phyloP scores from a whole-genome alignment of 1,139 yeast genomes.

The Suhomyces bribrorum region DNA sequence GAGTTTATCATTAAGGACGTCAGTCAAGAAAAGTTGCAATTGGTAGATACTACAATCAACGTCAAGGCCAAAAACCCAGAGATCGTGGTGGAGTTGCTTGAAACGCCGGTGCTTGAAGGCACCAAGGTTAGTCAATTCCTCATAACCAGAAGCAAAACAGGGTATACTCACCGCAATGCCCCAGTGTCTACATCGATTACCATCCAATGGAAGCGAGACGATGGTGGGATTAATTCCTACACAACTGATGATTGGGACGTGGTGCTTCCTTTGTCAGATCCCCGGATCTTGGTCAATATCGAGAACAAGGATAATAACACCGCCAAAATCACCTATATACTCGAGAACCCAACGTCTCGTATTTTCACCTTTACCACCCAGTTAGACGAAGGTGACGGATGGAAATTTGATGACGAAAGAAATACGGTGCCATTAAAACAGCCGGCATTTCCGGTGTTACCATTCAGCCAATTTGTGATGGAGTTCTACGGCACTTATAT shows the following conservation, averaged over 20 bases:
- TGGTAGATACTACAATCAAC: slow-evolving; percentile 23
- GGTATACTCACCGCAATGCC: slow-evolving; percentile 44
- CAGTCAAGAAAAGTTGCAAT: slow-evolving; percentile 19
- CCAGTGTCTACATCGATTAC: slow-evolving; percentile 27
- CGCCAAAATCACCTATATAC: slow-evolving; percentile 45
- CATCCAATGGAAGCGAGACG: slow-evolving; percentile 38
- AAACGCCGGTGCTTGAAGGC: slow-evolving; percentile 1
- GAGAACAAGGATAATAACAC: slow-evolving; percentile 18
- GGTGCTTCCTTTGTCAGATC: slow-evolving; percentile 65
- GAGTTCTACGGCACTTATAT: slow-evolving; percentile 34
- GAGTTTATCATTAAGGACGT: slow-evolving; percentile 21
- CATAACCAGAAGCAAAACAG: slow-evolving; percentile 41
- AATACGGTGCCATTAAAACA: slow-evolving; percentile 32
- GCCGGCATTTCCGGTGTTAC: slow-evolving; percentile 54
- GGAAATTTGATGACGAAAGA: slow-evolving; percentile 32
- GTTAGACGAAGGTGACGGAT: slow-evolving; percentile 25
- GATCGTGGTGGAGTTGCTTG: slow-evolving; percentile 25
- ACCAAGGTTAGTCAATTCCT: slow-evolving; percentile 24
- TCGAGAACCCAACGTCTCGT: slow-evolving; percentile 76
- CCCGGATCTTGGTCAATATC: slow-evolving; percentile 56
- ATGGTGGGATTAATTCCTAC: slow-evolving; percentile 24
- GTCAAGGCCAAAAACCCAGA: slow-evolving; percentile 36
- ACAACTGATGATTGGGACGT: slow-evolving; percentile 47
- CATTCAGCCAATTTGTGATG: slow-evolving; percentile 55
- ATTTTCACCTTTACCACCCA: slow-evolving; percentile 63